A percentile compares a stretch with the other conserved stretches of the same genome.
Evolutionary conservation across 2,329 filamentous ascomycete genomes (phyloP).

Genomic region (Neocatenulostroma microsporum): DNA sequence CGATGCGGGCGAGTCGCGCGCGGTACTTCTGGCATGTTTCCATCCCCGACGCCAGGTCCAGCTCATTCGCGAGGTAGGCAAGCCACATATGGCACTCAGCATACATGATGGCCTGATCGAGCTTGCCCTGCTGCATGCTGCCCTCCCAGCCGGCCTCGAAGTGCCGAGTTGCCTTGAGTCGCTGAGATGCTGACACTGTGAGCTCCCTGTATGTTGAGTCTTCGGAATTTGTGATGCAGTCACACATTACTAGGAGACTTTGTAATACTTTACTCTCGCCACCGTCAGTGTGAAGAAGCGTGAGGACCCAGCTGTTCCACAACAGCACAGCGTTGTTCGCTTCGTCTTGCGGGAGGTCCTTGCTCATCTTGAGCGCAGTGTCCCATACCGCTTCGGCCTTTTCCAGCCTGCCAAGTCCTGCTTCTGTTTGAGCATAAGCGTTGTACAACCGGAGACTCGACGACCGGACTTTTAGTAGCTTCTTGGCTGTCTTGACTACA

Average conservation of each 20-base stretch:
- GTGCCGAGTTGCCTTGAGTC: slow-evolving; percentile 49
- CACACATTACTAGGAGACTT: slow-evolving; percentile 27
- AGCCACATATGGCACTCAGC: slow-evolving; percentile 59
- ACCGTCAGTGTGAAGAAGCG: slow-evolving; percentile 40
- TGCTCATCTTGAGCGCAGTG: slow-evolving; percentile 56
- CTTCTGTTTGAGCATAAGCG: slow-evolving; percentile 68
- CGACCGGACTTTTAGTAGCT: slow-evolving; percentile 60
- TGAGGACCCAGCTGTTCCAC: slow-evolving; percentile 60
- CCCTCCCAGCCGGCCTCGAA: slow-evolving; percentile 51
- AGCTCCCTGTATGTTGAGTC: neutral
- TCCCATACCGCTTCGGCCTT: slow-evolving; percentile 58
- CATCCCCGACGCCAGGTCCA: slow-evolving; percentile 31
- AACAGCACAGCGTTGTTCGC: slow-evolving; percentile 39
- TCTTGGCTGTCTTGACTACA: slow-evolving; percentile 64
- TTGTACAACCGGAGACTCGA: slow-evolving; percentile 65
- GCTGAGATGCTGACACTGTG: slow-evolving; percentile 4
- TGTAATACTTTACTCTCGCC: slow-evolving; percentile 29
- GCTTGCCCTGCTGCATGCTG: slow-evolving; percentile 45
- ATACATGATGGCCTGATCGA: slow-evolving; percentile 46
- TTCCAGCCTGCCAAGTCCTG: slow-evolving; percentile 47
- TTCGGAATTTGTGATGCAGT: neutral
- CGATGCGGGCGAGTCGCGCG: slow-evolving; percentile 34
- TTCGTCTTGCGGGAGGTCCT: slow-evolving; percentile 31
- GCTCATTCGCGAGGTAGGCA: slow-evolving; percentile 52
- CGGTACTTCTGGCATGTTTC: slow-evolving; percentile 35